Evolutionary conservation across 495 filamentous ascomycete species (phyloP), one percentile per base, ranked within the genome.

Genomic region (Lophiotrema nucula): DNA sequence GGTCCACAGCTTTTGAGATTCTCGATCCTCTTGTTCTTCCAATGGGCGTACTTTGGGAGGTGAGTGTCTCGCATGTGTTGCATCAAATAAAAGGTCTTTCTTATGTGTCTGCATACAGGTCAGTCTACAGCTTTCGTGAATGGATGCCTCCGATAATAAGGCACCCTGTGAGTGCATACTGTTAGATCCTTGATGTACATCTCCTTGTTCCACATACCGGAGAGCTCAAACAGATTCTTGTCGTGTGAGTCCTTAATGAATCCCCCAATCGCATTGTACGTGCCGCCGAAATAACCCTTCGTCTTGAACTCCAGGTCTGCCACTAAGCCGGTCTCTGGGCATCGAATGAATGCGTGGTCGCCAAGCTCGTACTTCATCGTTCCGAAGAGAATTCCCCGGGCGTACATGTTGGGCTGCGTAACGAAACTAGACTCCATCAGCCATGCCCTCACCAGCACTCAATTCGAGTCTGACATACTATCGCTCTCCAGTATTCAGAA

Each of bases 331-430:
- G 87, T 76, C 70, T 97, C 95, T 1, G 93, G 88, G 71, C 92
- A 99, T 56, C 84, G 81, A n/a, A 97, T 88, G 64, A 87, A 89
- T 73, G 91, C 95, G 75, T 96, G 92, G 70, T 99, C 93, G 33
- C 93, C 93, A 18, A 99, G 81, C 74, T 99, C 93, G 73, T 97
- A 99, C 72, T 96, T 97, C 93, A 99, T 97, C 73, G 96, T 97
- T 19, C 93, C 93, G 67, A 99, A 97, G 12, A 99, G 76, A 53
- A 99, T 97, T 22, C 93, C 93, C 53, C 93, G 83, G 31, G 92
- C 95, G 72, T 99, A 99, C 92, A 99, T 99, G 72, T 99, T 99
- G 5, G 93, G 93, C 69, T 99, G 93, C 0, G 93, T 97, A 49
- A 97, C 70, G 64, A 92, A 87, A 72, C 88, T 92, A 51, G 13